These are phyloP conservation scores for Protea cynaroides DNA, from an alignment of 164 flowering plant genomes.

Conservation along the genomic window DNA sequence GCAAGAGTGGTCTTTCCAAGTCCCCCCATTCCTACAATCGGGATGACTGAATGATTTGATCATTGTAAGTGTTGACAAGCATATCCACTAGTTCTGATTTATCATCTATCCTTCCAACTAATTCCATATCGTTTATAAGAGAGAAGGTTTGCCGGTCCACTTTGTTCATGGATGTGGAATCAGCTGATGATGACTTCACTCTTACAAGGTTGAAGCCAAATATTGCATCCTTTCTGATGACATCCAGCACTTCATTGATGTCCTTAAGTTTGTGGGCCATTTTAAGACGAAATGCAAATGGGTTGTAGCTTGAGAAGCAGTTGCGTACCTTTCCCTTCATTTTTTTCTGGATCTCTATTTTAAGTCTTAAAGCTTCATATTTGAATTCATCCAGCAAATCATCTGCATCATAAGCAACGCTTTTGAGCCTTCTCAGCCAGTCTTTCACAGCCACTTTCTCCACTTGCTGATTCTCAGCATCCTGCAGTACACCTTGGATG, in stretches of 20 bases:
- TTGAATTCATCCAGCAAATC: not conserved
- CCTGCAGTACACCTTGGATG: not conserved
- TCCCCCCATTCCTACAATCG: slow-evolving; percentile 1
- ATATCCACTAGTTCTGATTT: not conserved
- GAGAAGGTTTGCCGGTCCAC: not conserved
- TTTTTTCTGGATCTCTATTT: not conserved
- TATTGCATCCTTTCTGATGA: not conserved
- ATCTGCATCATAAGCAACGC: not conserved
- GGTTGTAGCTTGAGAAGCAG: slow-evolving; percentile 5
- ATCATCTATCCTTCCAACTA: not conserved
- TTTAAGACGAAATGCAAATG: not conserved
- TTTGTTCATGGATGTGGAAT: not conserved
- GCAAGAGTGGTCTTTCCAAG: slow-evolving; percentile 3
- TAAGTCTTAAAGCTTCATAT: not conserved
- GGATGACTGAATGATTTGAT: not conserved
- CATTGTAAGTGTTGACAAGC: not conserved
- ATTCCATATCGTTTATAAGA: not conserved
- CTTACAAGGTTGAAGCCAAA: not conserved
- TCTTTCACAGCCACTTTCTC: too few relatives aligned
- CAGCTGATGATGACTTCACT: not conserved
- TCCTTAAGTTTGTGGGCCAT: not conserved
- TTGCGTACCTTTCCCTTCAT: not conserved
- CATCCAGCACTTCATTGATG: not conserved
- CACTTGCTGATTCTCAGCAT: not conserved
- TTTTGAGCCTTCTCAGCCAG: slow-evolving; percentile 1